Percentiles rank a stretch among this genome's conserved stretches.
Evolutionary conservation across 2,329 filamentous ascomycete species (phyloP).

Genomic region (Xylariaceae sp.): DNA sequence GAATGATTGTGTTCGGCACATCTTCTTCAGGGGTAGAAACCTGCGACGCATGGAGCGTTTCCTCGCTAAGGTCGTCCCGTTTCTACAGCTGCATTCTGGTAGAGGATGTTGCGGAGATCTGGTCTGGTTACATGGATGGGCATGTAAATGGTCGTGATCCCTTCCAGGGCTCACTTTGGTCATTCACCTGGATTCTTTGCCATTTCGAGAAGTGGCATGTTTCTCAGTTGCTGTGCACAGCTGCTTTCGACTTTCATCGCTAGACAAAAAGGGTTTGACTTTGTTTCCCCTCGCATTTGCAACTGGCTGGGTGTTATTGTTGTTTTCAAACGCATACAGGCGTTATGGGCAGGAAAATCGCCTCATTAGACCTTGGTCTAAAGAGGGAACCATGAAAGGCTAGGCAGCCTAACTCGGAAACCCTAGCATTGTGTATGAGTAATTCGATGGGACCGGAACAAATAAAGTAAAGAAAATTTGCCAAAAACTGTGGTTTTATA

Average conservation of each 20-base stretch:
- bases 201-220: constrained; percentile 10
- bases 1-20: no score
- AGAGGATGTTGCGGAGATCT: constrained; percentile 7
- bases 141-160: constrained; percentile 11
- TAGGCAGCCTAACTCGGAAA: no score
- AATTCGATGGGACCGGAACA: constrained; percentile 4
- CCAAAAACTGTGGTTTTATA: no score
- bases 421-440: constrained; percentile 26
- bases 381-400: constrained; percentile 23
- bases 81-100: constrained; percentile 8
- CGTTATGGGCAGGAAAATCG: constrained; percentile 31
- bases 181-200: constrained; percentile 16
- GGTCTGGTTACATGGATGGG: constrained; percentile 8
- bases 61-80: constrained; percentile 8
- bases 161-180: constrained; percentile 15
- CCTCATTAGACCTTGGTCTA: constrained; percentile 25
- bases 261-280: constrained; percentile 25
- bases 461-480: no score
- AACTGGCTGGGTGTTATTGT: constrained; percentile 28
- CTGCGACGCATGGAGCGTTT: background rate
- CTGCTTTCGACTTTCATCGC: constrained; percentile 17
- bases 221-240: constrained; percentile 6
- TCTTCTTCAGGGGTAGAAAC: no score
- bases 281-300: constrained; percentile 22
- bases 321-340: constrained; percentile 23